phyloP scores from a whole-genome alignment of 257 asterid genomes.

The Jasminum sambac region DNA sequence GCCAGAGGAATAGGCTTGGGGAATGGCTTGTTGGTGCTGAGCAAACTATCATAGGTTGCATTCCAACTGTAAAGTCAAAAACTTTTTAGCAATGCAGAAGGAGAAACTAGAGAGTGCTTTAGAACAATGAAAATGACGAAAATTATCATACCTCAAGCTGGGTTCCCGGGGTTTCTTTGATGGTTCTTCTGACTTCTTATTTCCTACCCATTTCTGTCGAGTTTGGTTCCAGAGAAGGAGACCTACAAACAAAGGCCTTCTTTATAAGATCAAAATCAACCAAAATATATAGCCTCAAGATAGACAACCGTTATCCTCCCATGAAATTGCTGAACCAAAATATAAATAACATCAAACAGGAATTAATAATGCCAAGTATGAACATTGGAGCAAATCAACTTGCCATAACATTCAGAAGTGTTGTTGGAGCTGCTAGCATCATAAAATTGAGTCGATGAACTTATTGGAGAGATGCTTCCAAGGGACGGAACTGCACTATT shows the following conservation, averaged over 20 bases:
- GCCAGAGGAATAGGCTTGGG: constrained; percentile 43
- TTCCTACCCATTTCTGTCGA: constrained; percentile 72
- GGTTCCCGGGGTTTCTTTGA: constrained; percentile 56
- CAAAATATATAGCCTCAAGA: not conserved
- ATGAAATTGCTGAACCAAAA: not conserved
- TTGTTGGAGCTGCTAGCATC: constrained; percentile 52
- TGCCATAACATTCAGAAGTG: constrained; percentile 74
- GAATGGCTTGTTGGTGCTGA: constrained; percentile 51
- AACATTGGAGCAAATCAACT: constrained; percentile 25
- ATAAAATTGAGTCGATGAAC: constrained; percentile 51
- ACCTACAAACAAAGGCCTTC: constrained; percentile 43
- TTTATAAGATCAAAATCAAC: constrained; percentile 22
- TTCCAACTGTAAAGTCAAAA: constrained; percentile 50
- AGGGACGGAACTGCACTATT: constrained; percentile 50
- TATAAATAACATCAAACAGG: not conserved
- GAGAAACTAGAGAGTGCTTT: constrained; percentile 15
- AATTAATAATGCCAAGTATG: not conserved
- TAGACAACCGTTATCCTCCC: not conserved
- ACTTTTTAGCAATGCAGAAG: constrained; percentile 24
- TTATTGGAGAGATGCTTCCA: constrained; percentile 62
- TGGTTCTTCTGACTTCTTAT: constrained; percentile 36
- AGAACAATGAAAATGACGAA: too few species aligned
- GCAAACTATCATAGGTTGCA: constrained; percentile 50
- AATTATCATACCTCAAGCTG: constrained; percentile 53
- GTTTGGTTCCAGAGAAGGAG: constrained; percentile 71